These are phyloP conservation scores for Fusarium azukiicola DNA, from an alignment of 2,329 filamentous ascomycete genomes.

Conservation along the genomic window DNA sequence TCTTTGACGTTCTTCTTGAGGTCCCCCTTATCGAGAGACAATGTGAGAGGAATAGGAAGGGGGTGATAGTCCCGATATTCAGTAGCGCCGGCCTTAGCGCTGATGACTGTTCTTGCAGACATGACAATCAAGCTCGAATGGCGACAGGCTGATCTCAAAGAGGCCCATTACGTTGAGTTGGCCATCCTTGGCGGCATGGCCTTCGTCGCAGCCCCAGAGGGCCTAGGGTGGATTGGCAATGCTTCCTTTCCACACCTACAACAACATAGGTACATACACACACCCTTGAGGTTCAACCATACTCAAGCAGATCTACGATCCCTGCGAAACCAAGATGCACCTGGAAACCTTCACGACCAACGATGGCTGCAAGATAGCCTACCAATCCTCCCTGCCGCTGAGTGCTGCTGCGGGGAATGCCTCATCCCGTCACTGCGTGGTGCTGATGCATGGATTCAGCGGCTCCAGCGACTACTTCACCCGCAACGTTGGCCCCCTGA, in stretches of 20 bases:
- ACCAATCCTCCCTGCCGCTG: slow-evolving; percentile 50
- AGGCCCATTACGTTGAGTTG: too few species aligned
- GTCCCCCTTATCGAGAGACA: too few species aligned
- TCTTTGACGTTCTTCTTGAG: too few species aligned
- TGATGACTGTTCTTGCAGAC: too few species aligned
- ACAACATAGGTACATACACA: background rate
- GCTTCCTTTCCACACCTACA: background rate
- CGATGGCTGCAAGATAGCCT: slow-evolving; percentile 52
- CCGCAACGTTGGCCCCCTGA: slow-evolving; percentile 47
- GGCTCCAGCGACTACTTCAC: slow-evolving; percentile 54
- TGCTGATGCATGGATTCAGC: slow-evolving; percentile 56
- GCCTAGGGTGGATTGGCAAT: background rate
- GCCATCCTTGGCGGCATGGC: too few species aligned
- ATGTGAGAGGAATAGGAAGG: too few species aligned
- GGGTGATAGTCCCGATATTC: too few species aligned
- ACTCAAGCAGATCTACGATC: background rate
- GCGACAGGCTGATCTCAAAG: too few species aligned
- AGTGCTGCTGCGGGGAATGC: slow-evolving; percentile 19
- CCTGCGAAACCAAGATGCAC: slow-evolving; percentile 38
- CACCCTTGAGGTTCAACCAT: background rate
- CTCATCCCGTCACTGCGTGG: slow-evolving; percentile 42
- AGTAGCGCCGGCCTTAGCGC: too few species aligned
- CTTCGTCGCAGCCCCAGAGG: too few species aligned
- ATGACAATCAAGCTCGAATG: too few species aligned
- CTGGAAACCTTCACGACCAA: slow-evolving; percentile 45